These are phyloP conservation scores for Jaminaea rosea DNA, from an alignment of 1,284 basidiomycete genomes.

Conservation along the genomic window DNA sequence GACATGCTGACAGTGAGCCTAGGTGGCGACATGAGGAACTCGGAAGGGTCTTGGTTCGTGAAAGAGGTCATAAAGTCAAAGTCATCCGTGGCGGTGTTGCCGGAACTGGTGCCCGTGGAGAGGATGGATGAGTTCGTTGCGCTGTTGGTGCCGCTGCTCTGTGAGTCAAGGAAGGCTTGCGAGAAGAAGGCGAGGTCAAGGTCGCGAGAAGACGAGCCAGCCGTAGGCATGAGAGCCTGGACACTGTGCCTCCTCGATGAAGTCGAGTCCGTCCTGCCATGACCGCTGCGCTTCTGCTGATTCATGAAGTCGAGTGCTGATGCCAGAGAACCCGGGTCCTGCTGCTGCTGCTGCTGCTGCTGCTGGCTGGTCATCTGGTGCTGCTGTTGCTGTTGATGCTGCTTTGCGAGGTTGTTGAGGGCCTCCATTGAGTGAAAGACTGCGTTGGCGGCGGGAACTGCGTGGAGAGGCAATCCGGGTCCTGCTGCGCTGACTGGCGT, in stretches of 20 bases:
- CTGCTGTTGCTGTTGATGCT: conserved; percentile 1
- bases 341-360: background rate
- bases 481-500: conserved; percentile 21
- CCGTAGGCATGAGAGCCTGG: conserved; percentile 22
- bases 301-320: conserved; percentile 21
- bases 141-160: conserved; percentile 9
- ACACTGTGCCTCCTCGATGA: conserved; percentile 31
- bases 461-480: conserved; percentile 4
- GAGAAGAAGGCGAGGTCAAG: conserved; percentile 12
- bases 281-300: conserved; percentile 16
- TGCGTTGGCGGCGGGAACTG: conserved; percentile 20
- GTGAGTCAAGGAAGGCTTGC: conserved; percentile 9
- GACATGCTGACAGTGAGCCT: conserved; percentile 34
- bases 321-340: conserved; percentile 14
- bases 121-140: no score
- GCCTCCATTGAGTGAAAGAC: conserved; percentile 21
- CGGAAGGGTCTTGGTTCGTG: conserved; percentile 9
- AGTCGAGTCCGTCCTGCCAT: conserved; percentile 17
- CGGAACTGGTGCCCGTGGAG: no score
- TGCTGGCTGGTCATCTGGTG: conserved; percentile 9
- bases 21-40: conserved; percentile 38
- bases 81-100: conserved; percentile 4
- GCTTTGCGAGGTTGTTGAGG: conserved; percentile 5
- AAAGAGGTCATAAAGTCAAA: conserved; percentile 7
- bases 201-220: conserved; percentile 9